phyloP scores from a whole-genome alignment of 257 asterid species.

The Petunia axillaris region DNA sequence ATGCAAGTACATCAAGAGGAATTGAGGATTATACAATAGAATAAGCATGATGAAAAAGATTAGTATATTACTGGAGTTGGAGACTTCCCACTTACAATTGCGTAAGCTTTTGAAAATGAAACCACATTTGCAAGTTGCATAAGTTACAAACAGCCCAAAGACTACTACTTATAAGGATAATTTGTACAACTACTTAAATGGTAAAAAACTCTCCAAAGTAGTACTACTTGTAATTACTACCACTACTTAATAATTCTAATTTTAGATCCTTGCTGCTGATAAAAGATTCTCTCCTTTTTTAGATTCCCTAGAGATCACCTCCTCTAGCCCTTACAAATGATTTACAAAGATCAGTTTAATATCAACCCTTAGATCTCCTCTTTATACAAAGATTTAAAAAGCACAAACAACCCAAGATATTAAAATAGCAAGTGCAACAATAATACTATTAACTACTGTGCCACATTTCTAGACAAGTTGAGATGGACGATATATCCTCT shows the following conservation, averaged over 20 bases:
- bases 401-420: too few species aligned
- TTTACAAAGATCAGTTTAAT: background rate
- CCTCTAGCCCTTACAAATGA: background rate
- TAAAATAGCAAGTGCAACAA: too few species aligned
- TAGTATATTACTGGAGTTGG: background rate
- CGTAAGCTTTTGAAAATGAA: conserved; percentile 27
- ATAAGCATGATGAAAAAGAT: background rate
- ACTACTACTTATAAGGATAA: conserved; percentile 31
- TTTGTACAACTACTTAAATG: background rate
- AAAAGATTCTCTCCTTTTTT: conserved; percentile 12
- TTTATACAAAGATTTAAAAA: too few species aligned
- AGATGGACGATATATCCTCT: too few species aligned
- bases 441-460: too few species aligned
- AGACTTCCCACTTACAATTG: conserved; percentile 28
- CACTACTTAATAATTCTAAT: background rate
- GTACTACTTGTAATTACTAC: too few species aligned
- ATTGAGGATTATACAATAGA: background rate
- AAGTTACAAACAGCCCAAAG: conserved; percentile 20
- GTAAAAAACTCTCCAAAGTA: background rate
- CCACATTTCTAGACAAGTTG: too few species aligned
- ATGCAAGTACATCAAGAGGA: too few species aligned
- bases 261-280: background rate
- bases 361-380: background rate
- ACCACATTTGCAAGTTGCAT: background rate
- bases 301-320: background rate